Evolutionary conservation across 805 yeast species (phyloP), one percentile per base, ranked within the genome.

Genomic region (Priceomyces fermenticarens): DNA sequence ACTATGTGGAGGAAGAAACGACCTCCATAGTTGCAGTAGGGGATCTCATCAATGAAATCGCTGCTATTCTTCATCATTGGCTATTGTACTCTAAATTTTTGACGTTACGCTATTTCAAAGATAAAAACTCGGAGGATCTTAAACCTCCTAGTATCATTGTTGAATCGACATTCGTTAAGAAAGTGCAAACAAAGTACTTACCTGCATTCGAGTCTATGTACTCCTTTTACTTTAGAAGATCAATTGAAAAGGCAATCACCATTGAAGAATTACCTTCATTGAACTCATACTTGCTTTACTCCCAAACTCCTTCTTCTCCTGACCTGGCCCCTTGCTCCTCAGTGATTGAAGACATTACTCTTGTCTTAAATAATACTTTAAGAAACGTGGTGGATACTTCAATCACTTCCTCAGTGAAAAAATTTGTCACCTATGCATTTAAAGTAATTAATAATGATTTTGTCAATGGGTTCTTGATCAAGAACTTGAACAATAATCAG

Each of bases 11-110:
- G 12, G 46, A 46, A 13, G 68, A 65, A 28, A 45, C 63, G 5
- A 63, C 74, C 3, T 72, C 86, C 4, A 69, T 85, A n/a, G 76
- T 79, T 12, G 79, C 81, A 33, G 75, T 85, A 10, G 85, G 87
- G n/a, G 80, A 77, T 42, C 53, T 85, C 14, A 65, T 85, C 9
- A 75, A 72, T 40, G 97, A 93, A 52, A 64, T 86, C 11, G 77
- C 95, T 0, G 70, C 83, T 7, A 84, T 93, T 57, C 65, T 91
- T 54, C 87, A 85, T 54, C 81, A 88, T 46, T 91, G 98, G 98
- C 72, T 86, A 13, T 71, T 84, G 66, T 88, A 87, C 57, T 73
- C 84, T 43, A 78, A 80, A 52, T 89, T 88, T 52, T 74, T 86
- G 50, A 76, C 85, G 0, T 73, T 78, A 13, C 78, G 84, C 43